Conservation (phyloP, 148 eudicot species). For the Rhododendron vialii region DNA sequence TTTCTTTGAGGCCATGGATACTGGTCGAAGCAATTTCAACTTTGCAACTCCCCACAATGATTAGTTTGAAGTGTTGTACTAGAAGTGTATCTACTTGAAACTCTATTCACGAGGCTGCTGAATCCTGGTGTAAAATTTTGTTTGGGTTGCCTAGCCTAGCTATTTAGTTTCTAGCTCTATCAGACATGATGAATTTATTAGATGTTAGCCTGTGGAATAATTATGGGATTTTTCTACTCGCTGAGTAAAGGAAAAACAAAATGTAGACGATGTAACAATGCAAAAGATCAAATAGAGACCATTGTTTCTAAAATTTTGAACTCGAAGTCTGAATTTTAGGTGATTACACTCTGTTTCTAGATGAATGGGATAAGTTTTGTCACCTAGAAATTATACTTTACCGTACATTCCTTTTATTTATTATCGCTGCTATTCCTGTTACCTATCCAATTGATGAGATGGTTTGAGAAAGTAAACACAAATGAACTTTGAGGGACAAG, state of each 20-base stretch:
- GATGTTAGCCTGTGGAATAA: background rate
- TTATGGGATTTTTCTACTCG: background rate
- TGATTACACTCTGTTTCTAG: background rate
- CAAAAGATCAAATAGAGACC: background rate
- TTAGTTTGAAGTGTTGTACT: background rate
- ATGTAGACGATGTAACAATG: background rate
- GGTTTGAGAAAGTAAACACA: background rate
- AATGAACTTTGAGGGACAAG: background rate
- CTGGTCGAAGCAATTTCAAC: background rate
- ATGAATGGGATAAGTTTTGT: background rate
- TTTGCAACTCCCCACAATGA: background rate
- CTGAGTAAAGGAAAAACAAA: background rate
- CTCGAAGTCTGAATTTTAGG: background rate
- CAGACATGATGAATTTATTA: background rate
- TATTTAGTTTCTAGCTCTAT: background rate
- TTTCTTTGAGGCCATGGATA: background rate
- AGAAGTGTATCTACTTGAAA: background rate
- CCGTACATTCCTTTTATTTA: background rate
- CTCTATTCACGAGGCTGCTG: background rate
- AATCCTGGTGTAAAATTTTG: background rate
- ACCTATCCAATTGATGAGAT: background rate
- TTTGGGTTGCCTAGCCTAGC: background rate
- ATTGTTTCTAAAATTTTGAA: background rate
- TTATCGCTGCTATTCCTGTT: background rate
- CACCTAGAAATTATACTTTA: background rate